Conservation (phyloP, 176 grass and related monocot species). For the Juncus effusus region DNA sequence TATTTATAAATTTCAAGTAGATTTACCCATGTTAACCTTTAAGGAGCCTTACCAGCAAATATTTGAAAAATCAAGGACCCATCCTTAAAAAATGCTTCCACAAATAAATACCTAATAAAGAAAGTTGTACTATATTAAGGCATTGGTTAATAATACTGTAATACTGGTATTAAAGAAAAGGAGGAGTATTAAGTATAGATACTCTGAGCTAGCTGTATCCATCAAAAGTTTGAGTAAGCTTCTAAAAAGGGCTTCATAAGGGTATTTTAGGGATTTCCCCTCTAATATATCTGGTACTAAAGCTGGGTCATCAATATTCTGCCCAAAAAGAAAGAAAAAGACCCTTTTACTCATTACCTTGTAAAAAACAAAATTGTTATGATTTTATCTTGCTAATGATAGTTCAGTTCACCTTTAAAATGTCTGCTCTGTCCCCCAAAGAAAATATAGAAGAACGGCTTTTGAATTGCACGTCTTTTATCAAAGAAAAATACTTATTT, state of each 20-base stretch:
- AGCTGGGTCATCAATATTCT: conserved; percentile 83
- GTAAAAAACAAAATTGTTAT: background rate
- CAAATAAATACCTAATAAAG: conserved; percentile 67
- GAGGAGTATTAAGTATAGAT: conserved; percentile 21
- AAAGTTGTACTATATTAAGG: background rate
- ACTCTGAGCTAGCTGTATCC: conserved; percentile 93
- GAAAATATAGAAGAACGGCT: conserved; percentile 70
- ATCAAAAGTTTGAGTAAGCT: conserved; percentile 89
- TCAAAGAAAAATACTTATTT: conserved; percentile 48
- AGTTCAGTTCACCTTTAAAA: conserved; percentile 53
- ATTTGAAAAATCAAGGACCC: conserved; percentile 64
- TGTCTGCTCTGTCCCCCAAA: conserved; percentile 73
- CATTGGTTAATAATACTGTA: background rate
- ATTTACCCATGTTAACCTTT: conserved; percentile 8
- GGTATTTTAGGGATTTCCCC: conserved; percentile 63
- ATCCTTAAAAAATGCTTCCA: conserved; percentile 73
- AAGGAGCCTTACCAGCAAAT: conserved; percentile 52
- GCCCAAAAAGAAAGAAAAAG: conserved; percentile 19
- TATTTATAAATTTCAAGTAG: conserved; percentile 10
- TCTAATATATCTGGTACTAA: conserved; percentile 74
- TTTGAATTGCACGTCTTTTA: conserved; percentile 54
- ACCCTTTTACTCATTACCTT: background rate
- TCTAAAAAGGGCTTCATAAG: conserved; percentile 85
- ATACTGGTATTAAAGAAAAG: background rate
- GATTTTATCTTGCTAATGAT: no score